A percentile compares a stretch with the other conserved stretches of the same genome.
Evolutionary conservation across 352 stramenopile species (phyloP).

Genomic region (Pythium guiyangense): DNA sequence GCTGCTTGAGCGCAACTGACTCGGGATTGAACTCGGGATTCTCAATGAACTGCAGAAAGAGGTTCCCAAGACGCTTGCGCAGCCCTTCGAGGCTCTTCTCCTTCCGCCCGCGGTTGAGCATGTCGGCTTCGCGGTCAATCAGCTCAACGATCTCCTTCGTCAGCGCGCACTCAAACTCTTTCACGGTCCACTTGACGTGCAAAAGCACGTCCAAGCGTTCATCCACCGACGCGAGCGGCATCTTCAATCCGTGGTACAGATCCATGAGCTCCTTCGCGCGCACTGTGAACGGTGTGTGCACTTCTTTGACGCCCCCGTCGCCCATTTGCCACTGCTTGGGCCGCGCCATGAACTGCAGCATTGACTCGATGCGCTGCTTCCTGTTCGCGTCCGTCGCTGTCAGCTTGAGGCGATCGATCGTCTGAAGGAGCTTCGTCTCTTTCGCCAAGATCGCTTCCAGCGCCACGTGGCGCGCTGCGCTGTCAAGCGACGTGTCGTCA

Average conservation of each 20-base stretch:
- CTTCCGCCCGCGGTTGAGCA: constrained; percentile 84
- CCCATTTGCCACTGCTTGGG: constrained; percentile 92
- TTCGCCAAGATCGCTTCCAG: constrained; percentile 66
- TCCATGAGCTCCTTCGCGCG: constrained; percentile 88
- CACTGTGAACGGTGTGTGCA: constrained; percentile 87
- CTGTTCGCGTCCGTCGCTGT: constrained; percentile 73
- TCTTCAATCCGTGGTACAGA: constrained; percentile 78
- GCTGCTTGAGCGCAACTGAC: constrained; percentile 50
- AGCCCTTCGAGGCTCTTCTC: constrained; percentile 80
- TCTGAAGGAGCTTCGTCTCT: constrained; percentile 83
- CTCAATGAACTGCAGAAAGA: constrained; percentile 93
- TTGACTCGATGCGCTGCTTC: constrained; percentile 81
- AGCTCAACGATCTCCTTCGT: constrained; percentile 90
- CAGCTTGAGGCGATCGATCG: constrained; percentile 88
- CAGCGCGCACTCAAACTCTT: constrained; percentile 89
- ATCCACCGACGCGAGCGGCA: constrained; percentile 54
- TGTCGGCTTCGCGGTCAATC: constrained; percentile 91
- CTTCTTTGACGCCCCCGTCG: constrained; percentile 83
- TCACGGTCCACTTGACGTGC: constrained; percentile 91
- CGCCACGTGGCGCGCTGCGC: constrained; percentile 30
- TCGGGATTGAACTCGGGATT: constrained; percentile 93
- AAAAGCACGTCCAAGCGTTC: constrained; percentile 89
- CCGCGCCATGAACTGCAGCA: constrained; percentile 86
- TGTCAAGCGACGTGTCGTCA: constrained; percentile 27
- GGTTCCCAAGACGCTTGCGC: constrained; percentile 77